These are phyloP conservation scores for Phytophthora ramorum DNA, from an alignment of 352 stramenopile species.

Conservation along the genomic window DNA sequence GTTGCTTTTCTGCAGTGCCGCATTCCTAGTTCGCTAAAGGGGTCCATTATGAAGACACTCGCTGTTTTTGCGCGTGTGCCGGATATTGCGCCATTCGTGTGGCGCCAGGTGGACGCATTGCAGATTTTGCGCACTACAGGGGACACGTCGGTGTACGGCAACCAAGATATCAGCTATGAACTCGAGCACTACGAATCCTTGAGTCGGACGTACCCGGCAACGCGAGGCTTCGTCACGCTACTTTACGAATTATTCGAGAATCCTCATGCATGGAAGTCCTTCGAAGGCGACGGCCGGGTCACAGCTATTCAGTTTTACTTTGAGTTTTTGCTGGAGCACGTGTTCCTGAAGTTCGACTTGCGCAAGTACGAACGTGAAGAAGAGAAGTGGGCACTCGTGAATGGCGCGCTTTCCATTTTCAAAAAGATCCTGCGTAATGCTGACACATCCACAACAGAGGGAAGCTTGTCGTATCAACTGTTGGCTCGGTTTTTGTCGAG, in stretches of 20 bases:
- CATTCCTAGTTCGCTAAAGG: conserved; percentile 86
- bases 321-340: conserved; percentile 80
- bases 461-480: conserved; percentile 72
- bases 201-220: conserved; percentile 80
- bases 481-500: conserved; percentile 74
- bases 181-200: conserved; percentile 88
- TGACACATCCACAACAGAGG: conserved; percentile 50
- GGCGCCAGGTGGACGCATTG: conserved; percentile 83
- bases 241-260: conserved; percentile 83
- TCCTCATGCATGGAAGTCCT: conserved; percentile 74
- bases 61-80: conserved; percentile 77
- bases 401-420: conserved; percentile 76
- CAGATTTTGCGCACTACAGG: conserved; percentile 85
- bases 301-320: conserved; percentile 88
- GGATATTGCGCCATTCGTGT: conserved; percentile 85
- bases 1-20: conserved; percentile 84
- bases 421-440: conserved; percentile 75
- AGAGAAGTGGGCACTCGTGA: conserved; percentile 85
- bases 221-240: conserved; percentile 76
- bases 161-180: conserved; percentile 84
- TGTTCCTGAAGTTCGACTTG: conserved; percentile 88
- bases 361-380: conserved; percentile 86
- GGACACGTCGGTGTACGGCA: conserved; percentile 66
- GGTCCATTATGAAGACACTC: conserved; percentile 87
- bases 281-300: conserved; percentile 77